Evolutionary conservation across 208 protist species (phyloP), one percentile per base, ranked within the genome.

Genomic region (Lotmaria passim): DNA sequence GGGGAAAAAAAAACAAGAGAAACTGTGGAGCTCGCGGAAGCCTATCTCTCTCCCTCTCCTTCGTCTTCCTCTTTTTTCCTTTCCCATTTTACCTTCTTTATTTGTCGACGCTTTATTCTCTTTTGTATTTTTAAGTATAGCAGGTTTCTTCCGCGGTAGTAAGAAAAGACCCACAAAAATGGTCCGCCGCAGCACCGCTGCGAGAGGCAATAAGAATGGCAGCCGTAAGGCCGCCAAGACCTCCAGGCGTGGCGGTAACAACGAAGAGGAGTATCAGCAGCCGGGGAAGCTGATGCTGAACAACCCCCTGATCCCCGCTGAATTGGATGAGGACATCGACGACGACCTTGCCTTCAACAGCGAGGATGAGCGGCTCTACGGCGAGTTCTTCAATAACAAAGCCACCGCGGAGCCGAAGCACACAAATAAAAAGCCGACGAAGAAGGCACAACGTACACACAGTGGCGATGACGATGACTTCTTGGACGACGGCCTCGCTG

Each of bases 301-400:
- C 60, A 95, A 95, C 69, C 87, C 91, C 4, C 69, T 91, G 12
- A 96, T 96, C 43, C 92, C 89, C 14, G 73, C 85, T 12, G 86
- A 96, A 36, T 33, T 95, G 15, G 92, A 96, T 50, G 92, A 96
- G 67, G 92, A 96, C 71, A 93, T 96, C 52, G 89, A 96, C 63
- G 92, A 96, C 61, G 92, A 96, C 34, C 75, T 96, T 21, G 92
- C 92, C 44, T 96, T 96, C 73, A 86, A 96, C 71, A 95, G 89
- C 61, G 92, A 96, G 31, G 92, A 96, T 55, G 92, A 96, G 64
- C 67, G 74, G n/a, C 75, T 91, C 55, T 96, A 94, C 66, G 92
- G 92, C 4, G 82, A 93, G 46, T 91, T 96, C 46, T 96, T 96
- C 52, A 39, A 61, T 17, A 21, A 78, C 26, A 75, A 81, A 23